Conservation (phyloP, 768 basidiomycete species). For the Hirschioporus abietinus region DNA sequence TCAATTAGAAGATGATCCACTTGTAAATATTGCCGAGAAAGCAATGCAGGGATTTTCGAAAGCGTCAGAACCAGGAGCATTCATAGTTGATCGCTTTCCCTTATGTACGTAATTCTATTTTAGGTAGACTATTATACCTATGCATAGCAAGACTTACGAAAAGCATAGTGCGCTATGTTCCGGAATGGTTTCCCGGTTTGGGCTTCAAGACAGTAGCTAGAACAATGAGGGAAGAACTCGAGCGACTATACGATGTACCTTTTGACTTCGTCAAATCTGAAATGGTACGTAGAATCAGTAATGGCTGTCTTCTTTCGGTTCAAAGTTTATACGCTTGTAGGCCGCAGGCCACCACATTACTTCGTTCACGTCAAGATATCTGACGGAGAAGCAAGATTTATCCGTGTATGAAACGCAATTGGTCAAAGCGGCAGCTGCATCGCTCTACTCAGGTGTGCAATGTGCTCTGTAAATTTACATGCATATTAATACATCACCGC, state of each 20-base stretch:
- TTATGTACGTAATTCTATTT: constrained; percentile 13
- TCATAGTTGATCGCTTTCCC: constrained; percentile 27
- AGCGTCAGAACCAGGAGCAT: constrained; percentile 29
- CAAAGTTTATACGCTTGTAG: constrained; percentile 9
- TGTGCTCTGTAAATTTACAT: neutral
- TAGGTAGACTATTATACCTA: constrained; percentile 9
- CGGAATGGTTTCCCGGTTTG: constrained; percentile 32
- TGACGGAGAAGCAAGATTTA: constrained; percentile 34
- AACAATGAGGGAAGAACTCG: constrained; percentile 23
- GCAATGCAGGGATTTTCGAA: constrained; percentile 31
- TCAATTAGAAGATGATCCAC: constrained; percentile 28
- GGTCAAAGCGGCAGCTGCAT: constrained; percentile 53
- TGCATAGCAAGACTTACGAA: neutral
- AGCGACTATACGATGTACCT: constrained; percentile 34
- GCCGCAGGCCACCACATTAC: constrained; percentile 17
- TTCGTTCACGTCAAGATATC: constrained; percentile 41
- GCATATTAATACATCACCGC: neutral
- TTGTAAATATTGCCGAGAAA: constrained; percentile 29
- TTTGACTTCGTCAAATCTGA: constrained; percentile 45
- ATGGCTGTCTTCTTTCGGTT: neutral
- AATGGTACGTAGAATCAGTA: constrained; percentile 29
- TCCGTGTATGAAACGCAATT: constrained; percentile 42
- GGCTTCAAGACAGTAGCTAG: constrained; percentile 22
- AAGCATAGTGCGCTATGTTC: constrained; percentile 26
- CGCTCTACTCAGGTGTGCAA: constrained; percentile 41